A percentile compares a stretch with the other conserved stretches of the same genome.
phyloP scores from a whole-genome alignment of 495 filamentous ascomycete species.

The Geopyxis carbonaria region DNA sequence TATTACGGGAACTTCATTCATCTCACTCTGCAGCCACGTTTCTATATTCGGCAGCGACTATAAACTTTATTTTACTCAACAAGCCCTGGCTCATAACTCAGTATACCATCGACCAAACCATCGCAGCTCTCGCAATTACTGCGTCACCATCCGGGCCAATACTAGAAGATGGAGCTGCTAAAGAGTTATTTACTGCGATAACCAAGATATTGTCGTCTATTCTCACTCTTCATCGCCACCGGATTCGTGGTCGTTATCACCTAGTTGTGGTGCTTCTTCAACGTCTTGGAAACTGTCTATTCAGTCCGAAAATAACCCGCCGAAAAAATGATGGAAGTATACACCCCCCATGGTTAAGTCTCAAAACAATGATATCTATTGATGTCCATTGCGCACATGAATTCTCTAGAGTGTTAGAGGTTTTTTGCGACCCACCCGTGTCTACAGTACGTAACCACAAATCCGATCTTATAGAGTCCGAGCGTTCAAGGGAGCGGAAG shows the following conservation, averaged over 20 bases:
- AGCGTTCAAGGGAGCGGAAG: constrained; percentile 14
- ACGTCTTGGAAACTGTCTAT: constrained; percentile 13
- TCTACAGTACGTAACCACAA: constrained; percentile 12
- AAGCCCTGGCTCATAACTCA: constrained; percentile 19
- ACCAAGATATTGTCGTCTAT: constrained; percentile 8
- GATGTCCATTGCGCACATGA: constrained; percentile 1
- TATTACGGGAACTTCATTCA: not conserved
- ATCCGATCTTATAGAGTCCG: constrained; percentile 8
- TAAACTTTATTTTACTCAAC: constrained; percentile 10
- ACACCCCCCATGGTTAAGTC: constrained; percentile 18
- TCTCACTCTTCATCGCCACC: constrained; percentile 15
- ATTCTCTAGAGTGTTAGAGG: constrained; percentile 13
- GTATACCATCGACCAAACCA: constrained; percentile 22
- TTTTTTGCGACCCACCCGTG: constrained; percentile 19
- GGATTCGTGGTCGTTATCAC: constrained; percentile 22
- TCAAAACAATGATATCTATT: not conserved
- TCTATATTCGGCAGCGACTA: constrained; percentile 10
- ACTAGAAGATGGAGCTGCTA: constrained; percentile 3
- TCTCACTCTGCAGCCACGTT: constrained; percentile 12
- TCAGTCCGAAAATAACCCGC: constrained; percentile 13
- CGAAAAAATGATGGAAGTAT: constrained; percentile 14
- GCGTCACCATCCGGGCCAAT: constrained; percentile 15
- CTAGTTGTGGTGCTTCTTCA: constrained; percentile 18
- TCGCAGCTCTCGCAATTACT: constrained; percentile 12
- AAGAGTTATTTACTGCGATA: constrained; percentile 14